Evolutionary conservation across 176 grass and related monocot species (phyloP), one percentile per base, ranked within the genome.

Genomic region (Musa schizocarpa): DNA sequence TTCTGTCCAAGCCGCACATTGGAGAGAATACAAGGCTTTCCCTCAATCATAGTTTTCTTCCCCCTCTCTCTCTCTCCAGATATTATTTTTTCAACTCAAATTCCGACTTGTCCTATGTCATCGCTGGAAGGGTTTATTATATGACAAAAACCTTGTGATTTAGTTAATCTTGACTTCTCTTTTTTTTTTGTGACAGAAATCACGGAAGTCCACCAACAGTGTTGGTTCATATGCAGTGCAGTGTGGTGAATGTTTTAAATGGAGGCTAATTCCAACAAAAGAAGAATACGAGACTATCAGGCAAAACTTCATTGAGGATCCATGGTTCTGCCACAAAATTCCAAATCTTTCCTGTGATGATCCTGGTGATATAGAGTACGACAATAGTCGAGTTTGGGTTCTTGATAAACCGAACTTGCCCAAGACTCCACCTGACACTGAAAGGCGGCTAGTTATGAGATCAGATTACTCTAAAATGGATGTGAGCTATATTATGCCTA

Each of bases 391-490:
- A 26, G 75, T 98, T 56, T 98, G 90, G 90, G 90, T 89, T 73
- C 80, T 91, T 2, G 95, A 98, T 74, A 98, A 80, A 57, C 94
- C 88, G 65, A 87, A 93, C 77, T 67, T 93, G 78, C 94, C 86
- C 22, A 98, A 98, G 79, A 79, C 90, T 48, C 94, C 94, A 1
- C 56, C 83, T 19, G 77, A 75, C 11, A 86, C 88, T 0, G 90
- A 98, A 69, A 87, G 94, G 73, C 53, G 87, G 62, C 52, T 89
- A 76, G 72, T 87, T 53, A 87, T 98, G 86, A 86, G 90, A 80
- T 22, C 85, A 63, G 88, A 98, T 78, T 85, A 81, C 62, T 87
- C 82, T 22, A 93, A 98, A 91, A 82, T 93, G 84, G 95, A 98
- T 78, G 83, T 82, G 24, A 83, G 87, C 63, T 93, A 93, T 76